Conservation (phyloP, 495 filamentous ascomycete species). For the Penicillium argentinense region DNA sequence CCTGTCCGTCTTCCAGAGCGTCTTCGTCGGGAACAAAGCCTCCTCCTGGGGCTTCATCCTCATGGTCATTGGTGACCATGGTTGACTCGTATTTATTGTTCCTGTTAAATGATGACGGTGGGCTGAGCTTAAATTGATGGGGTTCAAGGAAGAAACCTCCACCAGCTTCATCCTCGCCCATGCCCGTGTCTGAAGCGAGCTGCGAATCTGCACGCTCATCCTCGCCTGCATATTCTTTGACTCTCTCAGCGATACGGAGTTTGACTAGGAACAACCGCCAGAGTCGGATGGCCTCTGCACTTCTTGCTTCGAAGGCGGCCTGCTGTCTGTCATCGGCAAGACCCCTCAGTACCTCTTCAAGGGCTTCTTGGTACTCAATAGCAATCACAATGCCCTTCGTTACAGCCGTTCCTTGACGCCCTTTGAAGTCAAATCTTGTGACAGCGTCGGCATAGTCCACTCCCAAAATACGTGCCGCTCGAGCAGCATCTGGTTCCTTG, state of each 20-base stretch:
- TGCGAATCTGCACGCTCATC: conserved; percentile 40
- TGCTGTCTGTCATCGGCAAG: conserved; percentile 61
- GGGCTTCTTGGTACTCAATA: conserved; percentile 64
- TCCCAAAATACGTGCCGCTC: conserved; percentile 72
- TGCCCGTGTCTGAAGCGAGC: conserved; percentile 15
- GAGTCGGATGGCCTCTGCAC: conserved; percentile 57
- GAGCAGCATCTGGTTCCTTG: conserved; percentile 60
- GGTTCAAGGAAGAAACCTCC: conserved; percentile 51
- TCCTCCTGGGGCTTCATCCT: conserved; percentile 2
- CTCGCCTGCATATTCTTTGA: conserved; percentile 61
- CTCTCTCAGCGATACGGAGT: conserved; percentile 74
- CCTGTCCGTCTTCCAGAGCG: not conserved
- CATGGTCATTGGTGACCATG: not conserved
- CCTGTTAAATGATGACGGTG: conserved; percentile 2
- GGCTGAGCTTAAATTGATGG: conserved; percentile 28
- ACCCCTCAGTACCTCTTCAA: conserved; percentile 64
- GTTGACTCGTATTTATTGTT: not conserved
- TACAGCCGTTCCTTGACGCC: conserved; percentile 77
- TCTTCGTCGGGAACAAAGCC: conserved; percentile 29
- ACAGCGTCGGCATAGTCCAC: conserved; percentile 89
- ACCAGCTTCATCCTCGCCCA: conserved; percentile 27
- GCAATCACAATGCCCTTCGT: conserved; percentile 75
- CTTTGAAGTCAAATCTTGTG: conserved; percentile 84
- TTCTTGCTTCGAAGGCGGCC: conserved; percentile 55
- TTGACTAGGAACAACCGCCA: conserved; percentile 78